Percentiles rank a stretch among this genome's conserved stretches.
These are phyloP conservation scores for Naegleria lovaniensis DNA, from an alignment of 208 protist genomes.

Conservation along the genomic window DNA sequence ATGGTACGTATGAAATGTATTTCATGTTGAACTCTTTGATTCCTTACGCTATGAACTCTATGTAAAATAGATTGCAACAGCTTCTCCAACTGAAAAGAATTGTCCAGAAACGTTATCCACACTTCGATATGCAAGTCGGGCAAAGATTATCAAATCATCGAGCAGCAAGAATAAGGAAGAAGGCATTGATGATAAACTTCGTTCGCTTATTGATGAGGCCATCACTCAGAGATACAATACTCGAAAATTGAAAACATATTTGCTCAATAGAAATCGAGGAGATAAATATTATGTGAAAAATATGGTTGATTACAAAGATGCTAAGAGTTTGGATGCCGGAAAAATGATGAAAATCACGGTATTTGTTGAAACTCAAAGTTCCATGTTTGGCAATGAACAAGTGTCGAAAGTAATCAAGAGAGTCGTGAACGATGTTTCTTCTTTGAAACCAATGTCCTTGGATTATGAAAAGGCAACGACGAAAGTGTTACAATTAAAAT, in stretches of 20 bases:
- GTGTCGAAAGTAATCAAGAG: neutral
- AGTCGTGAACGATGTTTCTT: neutral
- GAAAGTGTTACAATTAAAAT: too few species aligned
- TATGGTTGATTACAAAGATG: too few species aligned
- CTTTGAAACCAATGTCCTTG: neutral
- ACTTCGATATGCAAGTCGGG: conserved; percentile 40
- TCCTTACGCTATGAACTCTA: too few species aligned
- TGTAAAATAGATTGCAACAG: conserved; percentile 26
- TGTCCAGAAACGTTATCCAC: conserved; percentile 44
- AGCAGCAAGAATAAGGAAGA: conserved; percentile 57
- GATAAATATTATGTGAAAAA: neutral
- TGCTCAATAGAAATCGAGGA: neutral
- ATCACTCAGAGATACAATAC: neutral
- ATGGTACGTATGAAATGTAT: conserved; percentile 40
- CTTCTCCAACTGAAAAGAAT: conserved; percentile 38
- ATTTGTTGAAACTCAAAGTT: neutral
- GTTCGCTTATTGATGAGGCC: neutral
- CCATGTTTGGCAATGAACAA: neutral
- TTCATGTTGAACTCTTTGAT: too few species aligned
- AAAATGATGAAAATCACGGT: neutral
- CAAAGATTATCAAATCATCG: conserved; percentile 54
- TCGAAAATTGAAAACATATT: neutral
- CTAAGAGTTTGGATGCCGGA: neutral
- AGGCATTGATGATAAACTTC: neutral
- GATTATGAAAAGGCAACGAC: too few species aligned